Conservation (phyloP, 164 flowering plant species). For the Nymphaea thermarum region DNA sequence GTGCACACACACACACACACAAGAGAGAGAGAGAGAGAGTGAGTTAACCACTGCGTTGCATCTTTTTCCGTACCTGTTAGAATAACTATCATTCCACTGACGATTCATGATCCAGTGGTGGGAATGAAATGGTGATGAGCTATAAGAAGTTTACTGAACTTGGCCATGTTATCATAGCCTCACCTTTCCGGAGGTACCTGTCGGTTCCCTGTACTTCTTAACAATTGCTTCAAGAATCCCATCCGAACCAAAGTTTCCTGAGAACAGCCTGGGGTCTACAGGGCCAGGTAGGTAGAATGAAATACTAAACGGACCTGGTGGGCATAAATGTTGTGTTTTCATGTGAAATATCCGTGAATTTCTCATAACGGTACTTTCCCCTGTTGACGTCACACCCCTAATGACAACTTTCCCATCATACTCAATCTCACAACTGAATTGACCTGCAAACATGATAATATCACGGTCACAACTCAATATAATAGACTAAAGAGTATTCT, state of each 20-base stretch:
- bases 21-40: neutral
- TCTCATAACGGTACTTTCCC: slow-evolving; percentile 16
- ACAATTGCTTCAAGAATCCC: slow-evolving; percentile 57
- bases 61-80: neutral
- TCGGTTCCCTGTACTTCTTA: slow-evolving; percentile 15
- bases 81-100: neutral
- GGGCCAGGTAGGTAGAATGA: slow-evolving; percentile 51
- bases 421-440: slow-evolving; percentile 46
- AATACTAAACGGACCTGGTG: slow-evolving; percentile 44
- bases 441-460: slow-evolving; percentile 19
- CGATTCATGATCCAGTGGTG: neutral
- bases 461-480: neutral
- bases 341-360: slow-evolving; percentile 25
- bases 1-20: neutral
- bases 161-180: neutral
- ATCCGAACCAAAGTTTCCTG: slow-evolving; percentile 30
- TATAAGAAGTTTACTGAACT: neutral
- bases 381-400: slow-evolving; percentile 28
- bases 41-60: neutral
- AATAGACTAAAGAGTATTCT: neutral
- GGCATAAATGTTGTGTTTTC: slow-evolving; percentile 34
- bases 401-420: slow-evolving; percentile 39
- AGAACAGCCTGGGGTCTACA: slow-evolving; percentile 48
- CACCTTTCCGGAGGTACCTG: slow-evolving; percentile 1
- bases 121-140: neutral